Evolutionary conservation across 139 green algal genomes (phyloP), one percentile per base, ranked within the genome.

Genomic region (Nannochloris sp.): DNA sequence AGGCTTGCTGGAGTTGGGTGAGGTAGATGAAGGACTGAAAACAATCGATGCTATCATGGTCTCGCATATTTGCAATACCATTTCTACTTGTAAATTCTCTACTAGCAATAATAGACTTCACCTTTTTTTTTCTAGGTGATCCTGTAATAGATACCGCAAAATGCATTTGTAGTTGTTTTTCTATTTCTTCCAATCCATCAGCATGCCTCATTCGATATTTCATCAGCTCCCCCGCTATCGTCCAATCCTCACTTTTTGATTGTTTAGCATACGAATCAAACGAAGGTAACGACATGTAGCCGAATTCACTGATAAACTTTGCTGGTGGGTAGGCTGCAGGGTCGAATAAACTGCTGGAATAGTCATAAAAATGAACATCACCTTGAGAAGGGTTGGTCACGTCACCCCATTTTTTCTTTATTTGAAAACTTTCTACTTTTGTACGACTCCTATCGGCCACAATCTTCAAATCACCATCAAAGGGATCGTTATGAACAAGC

Each of bases 311-410:
- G 2, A 90, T 68, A 46, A 89, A 87, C 59, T 83, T 82, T n/a
- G 79, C 68, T 31, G 45, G 59, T 1, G 86, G 84, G 48, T 78
- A 83, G 31, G 60, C 70, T 54, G 7, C 29, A 0, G 62, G 57
- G 36, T 87, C 71, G 42, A 84, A 39, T 45, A 66, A 76, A 56
- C 86, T 67, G 1, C 12, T 19, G 3, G 12, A 8, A 62, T 92
- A 94, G 60, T 87, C 68, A 67, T 95, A 95, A 39, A 73, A 90
- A 64, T 95, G 88, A 3, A 88, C 54, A 54, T 95, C 88, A 3
- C 87, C 88, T 27, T 72, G 79, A 0, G n/a, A 14, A 2, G 61
- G 33, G 42, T 74, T 33, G 0, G 35, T 44, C 0, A 77, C 67
- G 35, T 81, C 51, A 25, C 68, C 72, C 79, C 79, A 85, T 51